Evolutionary conservation across 371 early-diverging fungal species (phyloP).

Genomic region (Mucor racemosus): DNA sequence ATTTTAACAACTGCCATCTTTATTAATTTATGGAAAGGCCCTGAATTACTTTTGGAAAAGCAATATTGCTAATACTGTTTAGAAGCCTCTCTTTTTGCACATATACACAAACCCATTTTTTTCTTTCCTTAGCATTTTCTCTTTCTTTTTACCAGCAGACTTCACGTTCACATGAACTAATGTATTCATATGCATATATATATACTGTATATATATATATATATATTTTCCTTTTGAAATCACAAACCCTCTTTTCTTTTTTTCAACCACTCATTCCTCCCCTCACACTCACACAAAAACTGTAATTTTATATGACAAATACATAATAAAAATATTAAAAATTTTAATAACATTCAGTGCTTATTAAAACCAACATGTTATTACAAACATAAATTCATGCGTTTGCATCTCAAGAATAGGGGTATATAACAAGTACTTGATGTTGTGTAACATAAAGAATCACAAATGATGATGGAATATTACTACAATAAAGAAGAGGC

Average conservation of each 20-base stretch:
- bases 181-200: not conserved
- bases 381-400: not conserved
- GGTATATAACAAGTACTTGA: not conserved
- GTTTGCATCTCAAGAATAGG: not conserved
- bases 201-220: not conserved
- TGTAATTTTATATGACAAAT: slow-evolving; percentile 7
- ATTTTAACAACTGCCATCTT: slow-evolving; percentile 55
- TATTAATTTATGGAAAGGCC: slow-evolving; percentile 64
- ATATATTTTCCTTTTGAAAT: not conserved
- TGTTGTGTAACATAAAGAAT: not conserved
- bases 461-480: not conserved
- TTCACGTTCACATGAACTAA: not conserved
- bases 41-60: slow-evolving; percentile 45
- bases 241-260: not conserved
- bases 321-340: not conserved
- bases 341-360: not conserved
- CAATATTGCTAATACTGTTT: not conserved
- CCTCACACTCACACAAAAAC: not conserved
- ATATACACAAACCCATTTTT: not conserved
- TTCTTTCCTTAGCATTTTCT: not conserved
- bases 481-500: not conserved
- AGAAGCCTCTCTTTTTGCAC: not conserved
- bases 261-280: not conserved
- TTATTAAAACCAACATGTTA: not conserved
- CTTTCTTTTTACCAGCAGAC: not conserved